Base-by-base conservation (phyloP, 179 eudicot genomes). In the Beta corolliflora region DNA sequence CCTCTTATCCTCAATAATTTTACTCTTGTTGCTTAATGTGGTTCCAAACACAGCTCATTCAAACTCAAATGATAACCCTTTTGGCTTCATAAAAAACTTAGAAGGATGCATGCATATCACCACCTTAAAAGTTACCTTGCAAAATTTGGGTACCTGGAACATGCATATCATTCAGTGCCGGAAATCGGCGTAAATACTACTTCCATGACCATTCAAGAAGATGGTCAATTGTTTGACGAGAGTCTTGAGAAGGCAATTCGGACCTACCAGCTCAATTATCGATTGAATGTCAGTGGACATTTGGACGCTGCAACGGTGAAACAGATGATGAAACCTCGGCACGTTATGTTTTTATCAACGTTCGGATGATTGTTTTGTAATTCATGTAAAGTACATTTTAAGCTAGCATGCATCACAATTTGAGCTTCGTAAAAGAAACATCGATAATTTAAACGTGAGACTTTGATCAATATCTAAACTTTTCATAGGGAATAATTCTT, bases 271-370 rank as follows among this genome's bases (percentile, higher is more conserved):
- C 66, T 59, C 59, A 85, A 83, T 69, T 82, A 79, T 45, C 73
- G 64, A 36, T 71, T 88, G 5, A 77, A 71, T 0, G 70, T 83
- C 13, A 85, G 88, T 0, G 87, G 88, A 15, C 29, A 31, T 19
- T 56, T 85, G 5, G 88, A 88, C 18, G 21, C 73, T 25, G 13
- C 25, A 2, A 83, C 90, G 0, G 71, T 83, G 0, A 45, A 73
- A 41, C 85, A 61, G 31, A 88, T 85, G 88, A 65, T 59, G 64
- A 63, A 25, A 36, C 85, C 88, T 46, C 84, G 88, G 53, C 85
- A 63, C 6, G 21, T 53, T 45, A 6, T 9, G 52, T 48, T 48
- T 48, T 3, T 9, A 48, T 25, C 9, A 48, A 48, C 52, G 7
- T 4, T 48, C 0, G 52, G 52, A 6, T 48, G 52, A 48, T 48